Percentiles rank a stretch among this genome's conserved stretches.
phyloP scores from a whole-genome alignment of 2,329 filamentous ascomycete species.

The Immersiporthe knoxdaviesiana region DNA sequence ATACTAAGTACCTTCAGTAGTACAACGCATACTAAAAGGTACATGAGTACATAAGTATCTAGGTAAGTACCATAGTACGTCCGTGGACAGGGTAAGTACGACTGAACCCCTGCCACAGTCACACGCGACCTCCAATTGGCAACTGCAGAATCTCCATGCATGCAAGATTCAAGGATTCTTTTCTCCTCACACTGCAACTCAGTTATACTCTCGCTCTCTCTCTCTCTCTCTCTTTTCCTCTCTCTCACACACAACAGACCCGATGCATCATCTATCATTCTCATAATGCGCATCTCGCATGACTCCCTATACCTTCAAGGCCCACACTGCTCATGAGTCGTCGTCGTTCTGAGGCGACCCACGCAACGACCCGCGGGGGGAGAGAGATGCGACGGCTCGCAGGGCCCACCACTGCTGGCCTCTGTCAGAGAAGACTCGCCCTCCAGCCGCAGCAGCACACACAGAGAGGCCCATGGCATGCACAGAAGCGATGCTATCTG shows the following conservation, averaged over 20 bases:
- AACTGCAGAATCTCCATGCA: not conserved
- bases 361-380: not conserved
- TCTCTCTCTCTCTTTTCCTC: not conserved
- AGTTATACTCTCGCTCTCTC: not conserved
- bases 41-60: not conserved
- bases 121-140: constrained; percentile 7
- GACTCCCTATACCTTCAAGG: not conserved
- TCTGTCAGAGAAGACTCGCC: constrained; percentile 9
- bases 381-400: constrained; percentile 16
- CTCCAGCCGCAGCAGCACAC: not conserved
- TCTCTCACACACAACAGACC: not conserved
- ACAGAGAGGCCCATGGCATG: not conserved
- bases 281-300: not conserved
- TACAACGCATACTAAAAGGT: too few species aligned
- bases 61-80: not conserved
- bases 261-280: not conserved
- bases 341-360: constrained; percentile 5
- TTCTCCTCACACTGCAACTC: not conserved
- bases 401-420: constrained; percentile 11
- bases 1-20: too few species aligned
- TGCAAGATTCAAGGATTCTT: not conserved
- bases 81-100: too few species aligned
- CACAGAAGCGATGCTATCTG: constrained; percentile 17
- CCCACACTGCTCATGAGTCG: constrained; percentile 21
- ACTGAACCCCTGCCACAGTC: not conserved